Conservation (phyloP, 495 filamentous ascomycete genomes). For the Aspergillus funiculosus region DNA sequence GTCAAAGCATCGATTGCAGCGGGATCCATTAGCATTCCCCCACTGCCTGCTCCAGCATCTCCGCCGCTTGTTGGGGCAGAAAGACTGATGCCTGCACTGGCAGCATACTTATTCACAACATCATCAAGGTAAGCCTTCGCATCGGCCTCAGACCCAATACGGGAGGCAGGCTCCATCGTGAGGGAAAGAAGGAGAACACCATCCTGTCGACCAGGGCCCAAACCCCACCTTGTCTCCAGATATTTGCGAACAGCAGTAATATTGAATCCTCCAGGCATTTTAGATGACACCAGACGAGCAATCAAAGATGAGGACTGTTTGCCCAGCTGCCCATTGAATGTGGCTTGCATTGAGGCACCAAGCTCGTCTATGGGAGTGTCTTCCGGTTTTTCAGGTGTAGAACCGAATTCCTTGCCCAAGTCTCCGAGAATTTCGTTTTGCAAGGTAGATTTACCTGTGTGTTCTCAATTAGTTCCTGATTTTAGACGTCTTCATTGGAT, state of each 20-base stretch:
- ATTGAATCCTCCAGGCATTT: constrained; percentile 99
- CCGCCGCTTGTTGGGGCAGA: constrained; percentile 70
- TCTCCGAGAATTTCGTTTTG: constrained; percentile 96
- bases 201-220: constrained; percentile 84
- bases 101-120: constrained; percentile 82
- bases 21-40: constrained; percentile 97
- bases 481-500: not conserved
- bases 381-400: constrained; percentile 97
- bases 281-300: constrained; percentile 90
- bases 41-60: constrained; percentile 62
- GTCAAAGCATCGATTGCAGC: constrained; percentile 94
- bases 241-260: constrained; percentile 94
- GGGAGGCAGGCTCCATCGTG: constrained; percentile 84
- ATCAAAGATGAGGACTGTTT: constrained; percentile 94
- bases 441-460: constrained; percentile 86
- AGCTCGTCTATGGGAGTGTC: constrained; percentile 94
- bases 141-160: constrained; percentile 81
- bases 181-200: constrained; percentile 82
- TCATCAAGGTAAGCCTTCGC: constrained; percentile 89
- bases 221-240: constrained; percentile 86
- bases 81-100: constrained; percentile 76
- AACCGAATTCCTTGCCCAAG: constrained; percentile 96
- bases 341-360: constrained; percentile 91
- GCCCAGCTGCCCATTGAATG: constrained; percentile 95
- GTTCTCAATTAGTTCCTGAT: constrained; percentile 4